Evolutionary conservation across 108 stramenopile species (phyloP).

Genomic region (Cylindrotheca fusiformis): DNA sequence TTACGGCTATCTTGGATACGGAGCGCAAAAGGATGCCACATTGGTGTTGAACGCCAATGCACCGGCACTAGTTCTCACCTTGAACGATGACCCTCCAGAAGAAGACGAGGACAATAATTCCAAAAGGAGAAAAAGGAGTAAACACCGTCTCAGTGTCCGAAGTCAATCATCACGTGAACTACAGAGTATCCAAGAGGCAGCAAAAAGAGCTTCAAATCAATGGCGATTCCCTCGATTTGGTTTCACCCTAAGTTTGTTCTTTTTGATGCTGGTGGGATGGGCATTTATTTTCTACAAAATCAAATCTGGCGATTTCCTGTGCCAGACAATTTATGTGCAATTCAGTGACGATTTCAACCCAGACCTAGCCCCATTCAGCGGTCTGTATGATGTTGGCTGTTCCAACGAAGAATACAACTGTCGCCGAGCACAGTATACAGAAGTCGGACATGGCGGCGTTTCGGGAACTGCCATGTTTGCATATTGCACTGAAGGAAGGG

Average conservation of each 20-base stretch:
- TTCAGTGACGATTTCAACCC: not conserved
- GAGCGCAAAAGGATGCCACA: not conserved
- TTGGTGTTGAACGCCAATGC: not conserved
- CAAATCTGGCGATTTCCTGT: not conserved
- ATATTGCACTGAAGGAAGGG: not conserved
- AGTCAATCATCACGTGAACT: too few relatives aligned
- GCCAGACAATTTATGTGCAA: not conserved
- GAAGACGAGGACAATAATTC: not conserved
- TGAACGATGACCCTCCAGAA: not conserved
- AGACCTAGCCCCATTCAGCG: not conserved
- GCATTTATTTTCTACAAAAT: not conserved
- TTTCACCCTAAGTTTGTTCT: not conserved
- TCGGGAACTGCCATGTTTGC: not conserved
- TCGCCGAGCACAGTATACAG: not conserved
- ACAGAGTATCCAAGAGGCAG: too few relatives aligned
- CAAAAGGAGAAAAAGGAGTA: not conserved
- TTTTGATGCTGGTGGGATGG: not conserved
- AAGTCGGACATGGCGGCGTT: not conserved
- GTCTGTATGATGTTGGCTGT: not conserved
- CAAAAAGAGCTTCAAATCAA: not conserved
- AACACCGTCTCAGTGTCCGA: not conserved
- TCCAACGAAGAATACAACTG: not conserved
- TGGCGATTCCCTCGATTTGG: not conserved
- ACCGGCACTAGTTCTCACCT: not conserved
- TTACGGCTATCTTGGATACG: not conserved